These are phyloP conservation scores for Hanseniaspora osmophila DNA, from an alignment of 805 yeast species.

Conservation along the genomic window DNA sequence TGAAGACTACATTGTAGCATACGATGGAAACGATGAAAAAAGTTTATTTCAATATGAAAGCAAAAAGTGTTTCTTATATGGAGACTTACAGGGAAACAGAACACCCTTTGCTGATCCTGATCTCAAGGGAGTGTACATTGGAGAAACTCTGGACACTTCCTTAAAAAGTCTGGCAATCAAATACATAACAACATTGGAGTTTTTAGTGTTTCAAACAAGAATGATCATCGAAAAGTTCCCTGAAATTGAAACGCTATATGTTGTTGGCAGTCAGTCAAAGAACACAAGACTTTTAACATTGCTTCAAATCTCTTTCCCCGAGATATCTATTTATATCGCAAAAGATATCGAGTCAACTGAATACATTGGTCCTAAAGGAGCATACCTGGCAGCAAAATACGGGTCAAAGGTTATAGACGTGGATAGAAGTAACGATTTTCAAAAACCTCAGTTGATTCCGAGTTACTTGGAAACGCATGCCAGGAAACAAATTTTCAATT, in stretches of 20 bases:
- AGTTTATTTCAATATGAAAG: constrained; percentile 15
- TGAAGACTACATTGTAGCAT: neutral
- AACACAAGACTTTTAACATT: constrained; percentile 28
- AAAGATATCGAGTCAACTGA: constrained; percentile 5
- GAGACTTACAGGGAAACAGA: constrained; percentile 46
- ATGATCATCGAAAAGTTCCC: constrained; percentile 25
- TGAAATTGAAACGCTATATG: constrained; percentile 23
- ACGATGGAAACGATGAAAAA: constrained; percentile 7
- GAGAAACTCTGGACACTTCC: constrained; percentile 28
- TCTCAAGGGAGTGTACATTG: constrained; percentile 36
- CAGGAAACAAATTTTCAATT: neutral
- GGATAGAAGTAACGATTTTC: neutral
- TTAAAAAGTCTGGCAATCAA: constrained; percentile 24
- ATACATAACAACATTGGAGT: constrained; percentile 36
- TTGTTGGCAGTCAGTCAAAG: constrained; percentile 42
- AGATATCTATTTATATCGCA: constrained; percentile 8
- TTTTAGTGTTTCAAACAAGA: constrained; percentile 35
- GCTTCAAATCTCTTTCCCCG: constrained; percentile 15
- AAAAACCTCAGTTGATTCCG: neutral
- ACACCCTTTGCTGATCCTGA: constrained; percentile 38
- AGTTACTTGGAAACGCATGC: no score
- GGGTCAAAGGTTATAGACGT: neutral
- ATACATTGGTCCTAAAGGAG: constrained; percentile 15
- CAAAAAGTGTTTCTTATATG: constrained; percentile 32
- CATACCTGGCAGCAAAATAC: constrained; percentile 11